Evolutionary conservation across 176 grass and related monocot genomes (phyloP).

Genomic region (Bothriochloa decipiens): DNA sequence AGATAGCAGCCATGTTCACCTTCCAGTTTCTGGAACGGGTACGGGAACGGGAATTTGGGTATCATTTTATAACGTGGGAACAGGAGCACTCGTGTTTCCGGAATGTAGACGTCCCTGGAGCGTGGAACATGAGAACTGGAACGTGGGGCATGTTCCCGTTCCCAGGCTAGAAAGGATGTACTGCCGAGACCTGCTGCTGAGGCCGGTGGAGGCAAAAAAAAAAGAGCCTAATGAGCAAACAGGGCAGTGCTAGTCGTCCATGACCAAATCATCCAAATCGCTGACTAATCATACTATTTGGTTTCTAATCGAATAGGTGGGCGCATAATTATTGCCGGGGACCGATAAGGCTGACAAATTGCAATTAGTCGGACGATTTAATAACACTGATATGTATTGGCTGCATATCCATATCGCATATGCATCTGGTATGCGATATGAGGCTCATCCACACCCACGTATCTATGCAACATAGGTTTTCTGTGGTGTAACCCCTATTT

Average conservation of each 20-base stretch:
- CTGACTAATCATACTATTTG: neutral
- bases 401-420: neutral
- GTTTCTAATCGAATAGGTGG: neutral
- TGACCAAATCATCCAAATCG: neutral
- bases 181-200: too few species aligned
- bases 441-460: neutral
- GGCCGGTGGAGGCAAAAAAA: too few species aligned
- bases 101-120: too few species aligned
- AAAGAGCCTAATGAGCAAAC: rapidly evolving
- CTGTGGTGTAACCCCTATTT: neutral
- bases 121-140: too few species aligned
- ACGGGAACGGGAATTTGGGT: too few species aligned
- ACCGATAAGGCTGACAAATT: neutral
- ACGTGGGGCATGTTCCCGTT: too few species aligned
- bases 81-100: too few species aligned
- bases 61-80: too few species aligned
- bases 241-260: neutral
- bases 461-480: neutral
- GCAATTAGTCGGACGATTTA: neutral
- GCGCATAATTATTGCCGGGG: neutral
- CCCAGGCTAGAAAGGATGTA: too few species aligned
- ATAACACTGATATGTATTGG: neutral
- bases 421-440: neutral
- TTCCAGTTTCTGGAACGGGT: too few species aligned
- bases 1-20: too few species aligned